Base-by-base conservation (phyloP, 1,139 yeast species). In the Kodamaea suecica region DNA sequence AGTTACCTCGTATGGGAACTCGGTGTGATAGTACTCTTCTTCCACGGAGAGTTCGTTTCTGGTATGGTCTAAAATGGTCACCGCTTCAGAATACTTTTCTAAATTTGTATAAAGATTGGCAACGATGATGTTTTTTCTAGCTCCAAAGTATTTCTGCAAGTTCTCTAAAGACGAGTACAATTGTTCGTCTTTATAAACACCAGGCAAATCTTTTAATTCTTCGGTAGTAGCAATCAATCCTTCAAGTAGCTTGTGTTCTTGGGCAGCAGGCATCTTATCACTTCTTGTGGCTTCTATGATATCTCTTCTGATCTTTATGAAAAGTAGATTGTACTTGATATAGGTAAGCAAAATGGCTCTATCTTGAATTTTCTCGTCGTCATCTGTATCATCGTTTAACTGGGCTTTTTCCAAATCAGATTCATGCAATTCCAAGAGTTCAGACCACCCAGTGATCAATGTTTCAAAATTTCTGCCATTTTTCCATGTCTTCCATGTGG, bases 101-200 rank as follows among this genome's bases (percentile, higher is more conserved):
- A 63, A 59, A 23, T 68, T 51, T 34, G 71, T 59, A 46, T 76
- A 80, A 2, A 77, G 67, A 16, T 69, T 61, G 1, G 83, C 78
- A 17, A 83, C 55, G 17, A 65, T 55, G 14, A 60, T 50, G 9
- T 67, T 53, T 48, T 78, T 76, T 40, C 60, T 49, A 24, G 73
- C 61, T 13, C 52, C 47, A 52, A 67, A 81, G 47, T 62, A 83
- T n/a, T 52, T 50, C 23, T 61, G 62, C 49, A 83, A 58, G 12
- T 68, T 53, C 14, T 69, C 73, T 37, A 88, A 64, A 9, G 84
- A 75, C 12, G 62, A 59, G 43, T 64, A 56, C 37, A 90, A 67
- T 23, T 74, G 81, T 37, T 84, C 94, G 52, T 87, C 95, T 39
- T 85, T 84, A 52, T 83, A 80, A 15, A 90, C 95, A 68, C 97